A percentile compares a stretch with the other conserved stretches of the same genome.
Conservation (phyloP, 331 rosid species). For the Malus hybrid region DNA sequence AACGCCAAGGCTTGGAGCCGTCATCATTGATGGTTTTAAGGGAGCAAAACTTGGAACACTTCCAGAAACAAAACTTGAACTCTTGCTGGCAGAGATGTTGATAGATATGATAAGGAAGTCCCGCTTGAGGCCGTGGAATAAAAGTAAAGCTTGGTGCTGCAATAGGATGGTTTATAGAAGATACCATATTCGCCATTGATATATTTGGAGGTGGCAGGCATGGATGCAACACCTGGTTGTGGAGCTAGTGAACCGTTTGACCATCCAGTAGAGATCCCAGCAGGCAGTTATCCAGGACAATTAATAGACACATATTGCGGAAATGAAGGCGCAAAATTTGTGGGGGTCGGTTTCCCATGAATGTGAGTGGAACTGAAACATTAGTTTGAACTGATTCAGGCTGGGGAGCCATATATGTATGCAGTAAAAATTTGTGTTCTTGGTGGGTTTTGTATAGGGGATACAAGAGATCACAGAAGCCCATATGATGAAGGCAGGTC, state of each 20-base stretch:
- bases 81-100: slow-evolving; percentile 45
- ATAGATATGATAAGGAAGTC: slow-evolving; percentile 40
- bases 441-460: slow-evolving; percentile 31
- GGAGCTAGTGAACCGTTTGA: slow-evolving; percentile 21
- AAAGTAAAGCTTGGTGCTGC: slow-evolving; percentile 18
- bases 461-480: slow-evolving; percentile 35
- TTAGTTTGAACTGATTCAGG: slow-evolving; percentile 31
- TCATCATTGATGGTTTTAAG: slow-evolving; percentile 24
- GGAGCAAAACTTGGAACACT: slow-evolving; percentile 23
- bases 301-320: slow-evolving; percentile 38
- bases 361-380: slow-evolving; percentile 36
- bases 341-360: slow-evolving; percentile 30
- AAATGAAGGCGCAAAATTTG: slow-evolving; percentile 31
- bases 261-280: slow-evolving; percentile 32
- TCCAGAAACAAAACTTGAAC: slow-evolving; percentile 35
- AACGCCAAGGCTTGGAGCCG: slow-evolving; percentile 44
- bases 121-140: slow-evolving; percentile 36
- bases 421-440: no score
- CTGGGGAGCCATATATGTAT: slow-evolving; percentile 17
- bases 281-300: slow-evolving; percentile 27
- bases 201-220: slow-evolving; percentile 24
- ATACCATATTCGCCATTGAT: slow-evolving; percentile 16
- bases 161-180: slow-evolving; percentile 10
- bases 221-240: slow-evolving; percentile 36
- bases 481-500: slow-evolving; percentile 39